Evolutionary conservation across 768 basidiomycete genomes (phyloP), one percentile per base, ranked within the genome.

Genomic region (Tulasnella sp.): DNA sequence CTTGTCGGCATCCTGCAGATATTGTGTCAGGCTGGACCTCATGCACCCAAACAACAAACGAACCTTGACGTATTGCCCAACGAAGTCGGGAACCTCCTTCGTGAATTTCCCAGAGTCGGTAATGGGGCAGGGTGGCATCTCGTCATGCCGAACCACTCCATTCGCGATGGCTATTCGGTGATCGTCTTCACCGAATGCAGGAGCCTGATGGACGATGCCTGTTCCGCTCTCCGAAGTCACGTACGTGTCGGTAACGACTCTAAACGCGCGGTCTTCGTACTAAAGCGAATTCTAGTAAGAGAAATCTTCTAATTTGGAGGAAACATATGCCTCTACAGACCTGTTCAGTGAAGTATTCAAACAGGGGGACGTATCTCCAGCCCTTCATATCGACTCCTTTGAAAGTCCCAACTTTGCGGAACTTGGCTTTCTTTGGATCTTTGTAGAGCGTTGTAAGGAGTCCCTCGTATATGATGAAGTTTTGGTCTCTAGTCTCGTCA

Each of bases 131-230:
- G 97, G 97, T 0, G 97, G 95, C 86, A 95, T 88, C 79, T 98
- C 95, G 62, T 96, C 95, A 0, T 86, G 83, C 32, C 84, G 84
- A n/a, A 98, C 79, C 68, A 98, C 86, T 22, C 90, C 92, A 77
- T 96, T 86, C 3, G 88, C 87, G 74, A 96, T 85, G 34, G 92
- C 90, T 77, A 99, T 87, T 69, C 97, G 91, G 80, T 98, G 93
- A 85, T 99, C 97, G 77, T 99, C 97, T 79, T 98, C 96, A 83
- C 97, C 97, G 77, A 97, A 98, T 0, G 91, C 95, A 2, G 97
- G 97, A 1, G 97, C 94, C 82, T 99, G 97, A 79, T 99, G 97
- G 36, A 99, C 97, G 77, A 98, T 95, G 77, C 97, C 97, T 35
- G 97, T 99, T 78, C 97, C 97, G 73, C 94, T 92, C 17, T 88